Evolutionary conservation across 2,329 filamentous ascomycete genomes (phyloP), one percentile per base, ranked within the genome.

Genomic region (Colletotrichum horii): DNA sequence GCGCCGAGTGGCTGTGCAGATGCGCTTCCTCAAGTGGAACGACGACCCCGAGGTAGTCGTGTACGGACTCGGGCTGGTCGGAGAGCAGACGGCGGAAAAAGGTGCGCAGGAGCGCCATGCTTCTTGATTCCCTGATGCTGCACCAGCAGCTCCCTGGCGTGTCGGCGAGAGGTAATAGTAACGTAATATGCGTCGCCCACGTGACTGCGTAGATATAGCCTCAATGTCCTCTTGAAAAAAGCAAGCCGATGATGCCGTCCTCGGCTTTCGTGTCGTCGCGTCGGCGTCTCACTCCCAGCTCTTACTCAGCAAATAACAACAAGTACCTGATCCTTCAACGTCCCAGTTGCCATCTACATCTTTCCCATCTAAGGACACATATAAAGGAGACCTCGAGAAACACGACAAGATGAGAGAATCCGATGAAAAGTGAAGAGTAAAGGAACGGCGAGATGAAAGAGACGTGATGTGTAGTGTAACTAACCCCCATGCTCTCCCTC

Each of bases 11-110:
- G 79, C 89, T 90, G 81, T 91, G 87, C 60, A 89, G 84, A 81
- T 91, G 89, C 1, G 90, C 90, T 78, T 91, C 85, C 22, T 89
- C 88, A 2, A 92, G 85, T 26, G 90, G 86, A 14, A 92, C 82
- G 22, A 91, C 80, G 38, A 91, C 89, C 77, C 87, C 88, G 28
- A 84, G 77, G 78, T 91, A 91, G 81, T 89, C 84, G 76, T 88
- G 81, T 32, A 88, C 86, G 4, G 89, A 89, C 78, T 89, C 88
- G 28, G 77, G 66, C 62, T 69, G 71, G 14, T 69, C 70, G 16
- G 70, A 61, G 32, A 66, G 28, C 64, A 78, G 24, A 12, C 77
- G 77, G 52, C 77, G 61, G 36, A 68, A 8, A 28, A 78, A 16
- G 5, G 74, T 64, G 74, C 74, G 74, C 34, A 76, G 48, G 34